These are phyloP conservation scores for Paramecium sonneborni DNA, from an alignment of 73 alveolate genomes.

Conservation along the genomic window DNA sequence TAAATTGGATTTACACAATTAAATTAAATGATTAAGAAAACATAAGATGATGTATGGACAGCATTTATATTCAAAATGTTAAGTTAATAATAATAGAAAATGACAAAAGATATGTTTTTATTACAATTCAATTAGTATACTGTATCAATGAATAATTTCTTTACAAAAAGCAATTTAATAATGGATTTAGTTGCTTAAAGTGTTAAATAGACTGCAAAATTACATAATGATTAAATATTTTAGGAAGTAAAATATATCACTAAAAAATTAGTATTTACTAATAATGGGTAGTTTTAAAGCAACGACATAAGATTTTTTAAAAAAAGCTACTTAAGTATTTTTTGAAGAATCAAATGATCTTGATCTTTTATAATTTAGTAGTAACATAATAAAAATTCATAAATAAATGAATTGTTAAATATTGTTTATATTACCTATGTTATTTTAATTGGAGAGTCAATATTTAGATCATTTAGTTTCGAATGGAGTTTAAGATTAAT, in stretches of 20 bases:
- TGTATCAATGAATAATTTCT: not conserved
- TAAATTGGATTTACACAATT: not conserved
- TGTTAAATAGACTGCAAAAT: conserved; percentile 22
- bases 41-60: conserved; percentile 54
- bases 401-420: conserved; percentile 31
- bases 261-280: not conserved
- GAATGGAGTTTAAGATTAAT: not conserved
- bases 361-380: not conserved
- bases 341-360: conserved; percentile 20
- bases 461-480: conserved; percentile 1
- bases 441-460: not conserved
- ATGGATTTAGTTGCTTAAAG: conserved; percentile 34
- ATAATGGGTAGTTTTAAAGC: conserved; percentile 55
- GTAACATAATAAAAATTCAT: not conserved
- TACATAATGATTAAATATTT: conserved; percentile 45
- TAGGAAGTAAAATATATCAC: not conserved
- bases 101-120: conserved; percentile 2
- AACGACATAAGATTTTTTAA: conserved; percentile 35
- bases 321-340: conserved; percentile 27
- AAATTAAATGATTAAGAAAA: not conserved
- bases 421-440: conserved; percentile 9
- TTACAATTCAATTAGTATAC: conserved; percentile 13
- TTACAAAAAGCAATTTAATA: not conserved
- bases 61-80: conserved; percentile 26
- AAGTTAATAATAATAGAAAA: not conserved